Evolutionary conservation across 2,329 filamentous ascomycete species (phyloP).

Genomic region (Fusarium caatingaense): DNA sequence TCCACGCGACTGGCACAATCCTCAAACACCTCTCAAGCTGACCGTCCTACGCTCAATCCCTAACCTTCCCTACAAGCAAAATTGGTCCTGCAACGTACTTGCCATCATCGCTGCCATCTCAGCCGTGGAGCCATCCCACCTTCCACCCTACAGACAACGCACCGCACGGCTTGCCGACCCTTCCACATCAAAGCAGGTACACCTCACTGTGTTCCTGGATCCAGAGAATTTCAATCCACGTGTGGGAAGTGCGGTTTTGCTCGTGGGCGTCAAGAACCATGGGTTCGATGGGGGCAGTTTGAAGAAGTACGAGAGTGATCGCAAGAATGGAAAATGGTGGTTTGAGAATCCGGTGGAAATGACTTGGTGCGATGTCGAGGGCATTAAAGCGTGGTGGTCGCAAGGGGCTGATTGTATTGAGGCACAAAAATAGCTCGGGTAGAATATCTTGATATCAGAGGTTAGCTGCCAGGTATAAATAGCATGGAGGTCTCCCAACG

Average conservation of each 20-base stretch:
- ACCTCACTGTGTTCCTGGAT: slow-evolving; percentile 66
- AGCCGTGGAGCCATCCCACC: slow-evolving; percentile 59
- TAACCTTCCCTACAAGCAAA: slow-evolving; percentile 65
- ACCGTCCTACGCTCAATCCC: slow-evolving; percentile 63
- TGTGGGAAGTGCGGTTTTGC: slow-evolving; percentile 62
- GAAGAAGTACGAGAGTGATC: slow-evolving; percentile 59
- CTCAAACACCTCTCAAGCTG: slow-evolving; percentile 60
- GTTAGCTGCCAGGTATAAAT: background rate
- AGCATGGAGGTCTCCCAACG: background rate
- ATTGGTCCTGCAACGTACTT: slow-evolving; percentile 68
- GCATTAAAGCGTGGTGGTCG: slow-evolving; percentile 60
- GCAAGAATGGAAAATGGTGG: slow-evolving; percentile 59
- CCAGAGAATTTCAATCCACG: slow-evolving; percentile 60
- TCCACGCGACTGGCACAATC: slow-evolving; percentile 56
- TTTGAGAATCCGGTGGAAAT: slow-evolving; percentile 60
- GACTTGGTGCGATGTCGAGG: slow-evolving; percentile 62
- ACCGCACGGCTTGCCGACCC: slow-evolving; percentile 63
- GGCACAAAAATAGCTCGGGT: background rate
- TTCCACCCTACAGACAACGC: slow-evolving; percentile 64
- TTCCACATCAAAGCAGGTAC: slow-evolving; percentile 63
- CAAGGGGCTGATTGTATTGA: slow-evolving; percentile 32
- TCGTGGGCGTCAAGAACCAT: slow-evolving; percentile 69
- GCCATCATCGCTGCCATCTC: slow-evolving; percentile 62
- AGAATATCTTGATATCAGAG: background rate
- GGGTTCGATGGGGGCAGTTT: slow-evolving; percentile 61